Base-by-base conservation (phyloP, 106 monocot species). In the Phalaenopsis equestris region DNA sequence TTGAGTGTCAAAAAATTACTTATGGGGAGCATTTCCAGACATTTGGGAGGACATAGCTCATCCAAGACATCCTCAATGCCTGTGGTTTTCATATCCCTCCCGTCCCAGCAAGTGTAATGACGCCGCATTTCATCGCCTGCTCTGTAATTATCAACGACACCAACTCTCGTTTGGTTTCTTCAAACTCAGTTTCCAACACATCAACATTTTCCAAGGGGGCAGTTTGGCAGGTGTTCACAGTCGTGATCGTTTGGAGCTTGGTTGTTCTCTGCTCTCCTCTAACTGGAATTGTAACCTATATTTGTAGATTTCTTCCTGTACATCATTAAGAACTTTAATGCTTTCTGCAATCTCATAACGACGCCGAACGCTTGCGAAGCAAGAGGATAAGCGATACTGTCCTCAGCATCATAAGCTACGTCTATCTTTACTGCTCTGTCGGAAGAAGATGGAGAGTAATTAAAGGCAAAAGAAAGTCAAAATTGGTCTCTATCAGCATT, bases 71-170 rank as follows among this genome's bases (percentile, higher is more conserved):
- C 47, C 6, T 12, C 42, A 6, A 10, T 18, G 17, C 6, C 0
- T 36, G 6, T 3, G 17, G 46, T 82, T 88, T 91, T 5, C 91
- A 88, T 4, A 88, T 81, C 3, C 91, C 91, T 19, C 85, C 88
- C 77, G 83, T 84, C 3, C 91, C 88, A 8, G 82, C 82, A 65
- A 88, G 77, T 2, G 79, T 80, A 48, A 77, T 36, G 11, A 82
- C n/a, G 43, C 45, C 21, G 11, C 46, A 1, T 41, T 49, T 82
- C 58, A 70, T 42, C 11, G 77, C 58, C 43, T 19, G 30, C 78
- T 21, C 8, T 68, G 21, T 16, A 39, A 77, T 3, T 2, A 84
- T 2, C 4, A 30, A 39, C 5, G 56, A 16, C 0, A 80, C 70
- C 14, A 86, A 57, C 4, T 75, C 76, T 14, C 43, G 21, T 8